Evolutionary conservation across 2,329 filamentous ascomycete genomes (phyloP), one percentile per base, ranked within the genome.

Genomic region (Fusarium phyllophilum): DNA sequence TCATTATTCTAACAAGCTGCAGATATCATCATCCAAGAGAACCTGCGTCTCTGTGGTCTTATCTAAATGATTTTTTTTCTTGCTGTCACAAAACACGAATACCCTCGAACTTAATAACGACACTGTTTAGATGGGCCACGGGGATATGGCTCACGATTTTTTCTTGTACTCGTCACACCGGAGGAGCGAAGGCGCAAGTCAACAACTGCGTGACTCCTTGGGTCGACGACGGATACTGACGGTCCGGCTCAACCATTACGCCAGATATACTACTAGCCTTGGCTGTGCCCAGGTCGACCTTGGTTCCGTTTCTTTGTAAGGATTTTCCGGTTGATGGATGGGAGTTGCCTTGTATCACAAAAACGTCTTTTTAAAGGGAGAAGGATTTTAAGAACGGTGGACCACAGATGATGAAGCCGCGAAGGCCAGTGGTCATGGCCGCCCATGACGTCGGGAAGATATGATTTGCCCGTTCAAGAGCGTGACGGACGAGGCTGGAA

Each of bases 1-100:
- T 26, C 44, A 73, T 20, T 54, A 8, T 38, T 63, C 86, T 91
- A 85, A 92, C 79, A 11, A 20, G 6, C 4, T 31, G 57, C 77
- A 97, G 96, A 99, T 86, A 99, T 99, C 84, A 99, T 99, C 86
- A 99, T 99, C 84, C 96, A 99, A 88, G 96, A 98, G 86, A 99
- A 99, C 86, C 91, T 99, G 75, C 93, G 96, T 84, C 90, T 97
- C 84, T 98, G 95, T 85, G 96, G 96, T 89, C 88, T 98, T 84
- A 98, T 98, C 89, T 98, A 93, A 92, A 81, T 79, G 78, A 79
- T 75, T 78, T 80, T 74, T 81, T 79, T 80, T 75, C 68, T 76
- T 77, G 81, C 79, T 80, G 74, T 79, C 79, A 79, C 77, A 81
- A 79, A 78, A 81, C 76, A 83, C 78, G 80, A 84, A 84, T 84